Conservation (phyloP, 2,329 filamentous ascomycete genomes). For the Epichloe sibirici region DNA sequence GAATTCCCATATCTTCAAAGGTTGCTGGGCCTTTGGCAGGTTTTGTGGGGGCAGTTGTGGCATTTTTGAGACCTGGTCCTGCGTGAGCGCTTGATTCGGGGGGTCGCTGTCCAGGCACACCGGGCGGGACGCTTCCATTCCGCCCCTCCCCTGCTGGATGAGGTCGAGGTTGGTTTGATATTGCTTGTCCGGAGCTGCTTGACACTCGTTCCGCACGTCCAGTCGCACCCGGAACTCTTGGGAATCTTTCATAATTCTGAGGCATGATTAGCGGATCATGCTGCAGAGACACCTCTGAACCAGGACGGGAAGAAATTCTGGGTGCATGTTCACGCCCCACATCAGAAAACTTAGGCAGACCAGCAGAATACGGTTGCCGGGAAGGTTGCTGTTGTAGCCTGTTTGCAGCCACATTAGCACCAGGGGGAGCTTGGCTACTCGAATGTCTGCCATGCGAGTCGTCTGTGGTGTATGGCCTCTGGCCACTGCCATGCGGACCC, state of each 20-base stretch:
- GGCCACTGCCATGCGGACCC: slow-evolving; percentile 12
- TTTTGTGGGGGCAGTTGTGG: slow-evolving; percentile 21
- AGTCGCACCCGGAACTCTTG: slow-evolving; percentile 18
- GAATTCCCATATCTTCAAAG: slow-evolving; percentile 97
- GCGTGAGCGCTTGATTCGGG: slow-evolving; percentile 4
- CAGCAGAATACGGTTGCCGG: slow-evolving; percentile 5
- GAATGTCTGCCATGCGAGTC: slow-evolving; percentile 14
- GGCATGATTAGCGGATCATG: slow-evolving; percentile 5
- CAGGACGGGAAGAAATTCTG: slow-evolving; percentile 5
- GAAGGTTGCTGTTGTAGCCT: slow-evolving; percentile 17
- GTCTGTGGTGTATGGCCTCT: slow-evolving; percentile 11
- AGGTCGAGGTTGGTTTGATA: slow-evolving; percentile 10
- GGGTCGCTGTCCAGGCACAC: slow-evolving; percentile 11
- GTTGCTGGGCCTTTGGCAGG: slow-evolving; percentile 72
- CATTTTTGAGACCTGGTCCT: slow-evolving; percentile 17
- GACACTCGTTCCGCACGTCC: slow-evolving; percentile 18
- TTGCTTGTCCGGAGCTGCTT: slow-evolving; percentile 10
- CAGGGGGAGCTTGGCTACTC: slow-evolving; percentile 15
- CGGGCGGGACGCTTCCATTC: slow-evolving; percentile 26
- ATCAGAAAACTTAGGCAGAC: neutral
- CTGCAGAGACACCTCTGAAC: slow-evolving; percentile 11
- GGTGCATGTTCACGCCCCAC: neutral
- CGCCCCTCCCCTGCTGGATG: slow-evolving; percentile 14
- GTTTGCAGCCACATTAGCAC: slow-evolving; percentile 21
- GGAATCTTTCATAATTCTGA: slow-evolving; percentile 17